These are phyloP conservation scores for Hortiboletus campestris DNA, from an alignment of 768 basidiomycete species.

Conservation along the genomic window DNA sequence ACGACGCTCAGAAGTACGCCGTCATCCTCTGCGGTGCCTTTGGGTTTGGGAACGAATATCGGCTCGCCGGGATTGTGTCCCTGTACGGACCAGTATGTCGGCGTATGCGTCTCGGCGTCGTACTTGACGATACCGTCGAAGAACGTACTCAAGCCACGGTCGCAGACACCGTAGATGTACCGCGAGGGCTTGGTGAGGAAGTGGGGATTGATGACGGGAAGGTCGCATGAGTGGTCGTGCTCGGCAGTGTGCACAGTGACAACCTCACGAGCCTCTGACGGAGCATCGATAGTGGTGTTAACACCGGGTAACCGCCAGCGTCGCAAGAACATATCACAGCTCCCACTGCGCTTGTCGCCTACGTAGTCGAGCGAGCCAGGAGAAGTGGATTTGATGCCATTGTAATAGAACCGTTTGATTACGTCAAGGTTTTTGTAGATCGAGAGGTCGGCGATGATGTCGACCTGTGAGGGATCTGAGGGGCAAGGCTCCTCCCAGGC, in stretches of 20 bases:
- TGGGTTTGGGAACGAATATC: constrained; percentile 35
- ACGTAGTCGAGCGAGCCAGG: constrained; percentile 25
- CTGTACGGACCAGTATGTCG: constrained; percentile 27
- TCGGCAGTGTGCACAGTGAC: constrained; percentile 22
- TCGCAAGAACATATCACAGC: constrained; percentile 23
- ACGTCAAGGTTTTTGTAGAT: constrained; percentile 34
- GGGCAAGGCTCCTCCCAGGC: constrained; percentile 34
- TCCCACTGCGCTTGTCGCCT: constrained; percentile 17
- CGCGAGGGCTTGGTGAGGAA: constrained; percentile 32
- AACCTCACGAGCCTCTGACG: constrained; percentile 17
- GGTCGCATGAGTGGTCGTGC: constrained; percentile 32
- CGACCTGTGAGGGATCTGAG: constrained; percentile 25
- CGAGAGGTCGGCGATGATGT: constrained; percentile 37
- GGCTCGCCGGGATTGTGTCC: constrained; percentile 37
- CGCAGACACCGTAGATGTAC: constrained; percentile 32
- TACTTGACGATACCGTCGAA: constrained; percentile 38
- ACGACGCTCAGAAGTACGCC: constrained; percentile 39
- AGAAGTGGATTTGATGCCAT: constrained; percentile 27
- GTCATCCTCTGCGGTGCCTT: constrained; percentile 32
- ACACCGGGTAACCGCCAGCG: constrained; percentile 33
- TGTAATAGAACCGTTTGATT: constrained; percentile 33
- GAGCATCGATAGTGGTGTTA: constrained; percentile 14
- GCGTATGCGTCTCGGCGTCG: constrained; percentile 25
- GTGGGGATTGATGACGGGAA: constrained; percentile 35
- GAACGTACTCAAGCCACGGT: constrained; percentile 31